Base-by-base conservation (phyloP, 192 early-diverging fungal genomes). In the Pecoramyces ruminantium region DNA sequence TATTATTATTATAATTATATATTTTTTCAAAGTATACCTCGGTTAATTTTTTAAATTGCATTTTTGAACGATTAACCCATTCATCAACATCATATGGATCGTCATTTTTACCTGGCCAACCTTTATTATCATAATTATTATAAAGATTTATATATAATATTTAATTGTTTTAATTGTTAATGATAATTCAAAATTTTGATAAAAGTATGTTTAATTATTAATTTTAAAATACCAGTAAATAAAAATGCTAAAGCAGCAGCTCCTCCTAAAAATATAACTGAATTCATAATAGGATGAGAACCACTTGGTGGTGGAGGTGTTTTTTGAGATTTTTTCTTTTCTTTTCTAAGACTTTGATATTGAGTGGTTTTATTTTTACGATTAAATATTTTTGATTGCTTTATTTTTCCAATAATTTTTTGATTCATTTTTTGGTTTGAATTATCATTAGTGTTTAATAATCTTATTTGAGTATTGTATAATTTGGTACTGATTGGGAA, bases 281-380 rank as follows among this genome's bases (percentile, higher is more conserved):
- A 21, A n/a, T 67, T 67, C 21, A 67, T 25, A 67, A 67, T 27
- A n/a, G 51, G 51, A 67, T 67, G 51, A n/a, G 51, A 67, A 67
- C 51, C 51, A 67, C 51, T 67, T 67, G 51, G 51, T 67, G 51
- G 51, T 9, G 51, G 51, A 16, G 30, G 80, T 29, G 30, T 29
- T 18, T 28, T 30, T 42, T 78, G 38, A 12, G 78, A 27, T 81
- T 39, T 28, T 34, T 78, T 79, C 79, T 83, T 28, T n/a, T 88
- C 77, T 28, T 38, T 79, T 29, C 28, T 29, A 86, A 58, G 30
- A 77, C 79, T 38, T 29, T 51, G 28, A 82, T 79, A 87, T 92
- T 90, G 16, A 92, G 80, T 3, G 90, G 88, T 12, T 89, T 82
- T 82, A 92, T 90, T 28, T 87, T 87, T 29, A 89, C 86, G 15